Conservation (phyloP, 2,329 filamentous ascomycete species). For the Periconia sp. region DNA sequence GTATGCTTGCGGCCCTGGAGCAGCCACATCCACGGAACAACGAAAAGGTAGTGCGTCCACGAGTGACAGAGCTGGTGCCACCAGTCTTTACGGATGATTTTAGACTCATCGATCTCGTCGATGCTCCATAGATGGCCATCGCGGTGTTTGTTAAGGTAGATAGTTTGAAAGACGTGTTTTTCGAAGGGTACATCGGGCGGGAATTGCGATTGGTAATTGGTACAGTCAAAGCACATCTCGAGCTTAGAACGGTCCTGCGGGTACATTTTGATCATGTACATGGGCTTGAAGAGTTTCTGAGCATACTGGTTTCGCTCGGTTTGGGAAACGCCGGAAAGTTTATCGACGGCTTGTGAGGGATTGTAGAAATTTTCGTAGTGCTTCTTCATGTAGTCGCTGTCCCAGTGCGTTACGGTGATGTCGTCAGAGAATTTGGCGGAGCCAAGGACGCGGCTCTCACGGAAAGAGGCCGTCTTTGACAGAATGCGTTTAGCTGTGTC, state of each 20-base stretch:
- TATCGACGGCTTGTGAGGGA: slow-evolving; percentile 47
- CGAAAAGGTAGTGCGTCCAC: slow-evolving; percentile 65
- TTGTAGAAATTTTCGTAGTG: slow-evolving; percentile 68
- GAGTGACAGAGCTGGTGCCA: slow-evolving; percentile 68
- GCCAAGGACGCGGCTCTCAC: slow-evolving; percentile 69
- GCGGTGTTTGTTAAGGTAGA: slow-evolving; percentile 63
- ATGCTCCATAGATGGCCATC: slow-evolving; percentile 61
- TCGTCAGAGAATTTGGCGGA: slow-evolving; percentile 71
- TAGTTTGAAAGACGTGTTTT: slow-evolving; percentile 70
- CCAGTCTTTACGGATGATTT: slow-evolving; percentile 66
- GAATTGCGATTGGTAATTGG: slow-evolving; percentile 75
- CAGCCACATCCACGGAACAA: slow-evolving; percentile 72
- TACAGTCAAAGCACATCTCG: slow-evolving; percentile 71
- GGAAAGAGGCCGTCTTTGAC: slow-evolving; percentile 58
- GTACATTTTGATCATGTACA: slow-evolving; percentile 68
- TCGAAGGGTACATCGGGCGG: slow-evolving; percentile 56
- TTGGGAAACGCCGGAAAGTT: slow-evolving; percentile 47
- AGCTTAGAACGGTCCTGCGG: slow-evolving; percentile 56
- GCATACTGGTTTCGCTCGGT: slow-evolving; percentile 47
- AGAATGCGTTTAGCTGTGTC: slow-evolving; percentile 63
- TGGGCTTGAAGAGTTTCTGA: slow-evolving; percentile 59
- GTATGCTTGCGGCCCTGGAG: slow-evolving; percentile 67
- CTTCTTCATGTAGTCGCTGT: slow-evolving; percentile 65
- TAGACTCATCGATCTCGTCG: slow-evolving; percentile 59
- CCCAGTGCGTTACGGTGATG: slow-evolving; percentile 69